phyloP scores from a whole-genome alignment of 441 rosid species.

The Omphalea diandra region DNA sequence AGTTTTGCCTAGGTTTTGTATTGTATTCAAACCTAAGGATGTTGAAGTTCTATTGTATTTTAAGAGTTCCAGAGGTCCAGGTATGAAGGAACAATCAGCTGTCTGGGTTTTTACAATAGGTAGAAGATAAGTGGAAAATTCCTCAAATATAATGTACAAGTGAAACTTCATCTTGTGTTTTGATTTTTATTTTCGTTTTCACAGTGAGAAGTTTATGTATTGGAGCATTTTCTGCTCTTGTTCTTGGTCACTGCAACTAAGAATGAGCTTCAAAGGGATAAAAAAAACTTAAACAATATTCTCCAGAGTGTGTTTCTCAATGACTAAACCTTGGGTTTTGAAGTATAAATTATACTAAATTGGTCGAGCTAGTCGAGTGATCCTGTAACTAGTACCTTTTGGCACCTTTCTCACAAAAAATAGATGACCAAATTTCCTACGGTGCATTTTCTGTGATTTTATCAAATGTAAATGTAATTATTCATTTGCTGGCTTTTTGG shows the following conservation, averaged over 20 bases:
- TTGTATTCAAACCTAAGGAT: background rate
- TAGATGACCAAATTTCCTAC: background rate
- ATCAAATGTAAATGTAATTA: background rate
- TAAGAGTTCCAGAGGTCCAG: background rate
- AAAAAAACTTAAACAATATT: background rate
- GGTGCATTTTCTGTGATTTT: conserved; percentile 3
- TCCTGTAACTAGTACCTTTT: background rate
- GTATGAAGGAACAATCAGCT: background rate
- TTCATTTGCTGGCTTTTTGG: background rate
- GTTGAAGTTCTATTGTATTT: background rate
- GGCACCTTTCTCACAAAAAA: background rate
- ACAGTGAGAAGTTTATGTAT: background rate
- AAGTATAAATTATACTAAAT: background rate
- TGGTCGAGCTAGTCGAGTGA: background rate
- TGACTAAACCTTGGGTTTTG: background rate
- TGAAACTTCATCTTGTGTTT: background rate
- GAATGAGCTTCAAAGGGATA: background rate
- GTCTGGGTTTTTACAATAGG: background rate
- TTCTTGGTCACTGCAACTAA: background rate
- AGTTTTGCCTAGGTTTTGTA: background rate
- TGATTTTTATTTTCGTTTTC: background rate
- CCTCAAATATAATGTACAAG: background rate
- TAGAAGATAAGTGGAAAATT: background rate
- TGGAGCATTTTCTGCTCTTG: background rate
- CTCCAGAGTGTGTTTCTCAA: background rate